Conservation (phyloP, 192 early-diverging fungal genomes). For the Irineochytrium annulatum region DNA sequence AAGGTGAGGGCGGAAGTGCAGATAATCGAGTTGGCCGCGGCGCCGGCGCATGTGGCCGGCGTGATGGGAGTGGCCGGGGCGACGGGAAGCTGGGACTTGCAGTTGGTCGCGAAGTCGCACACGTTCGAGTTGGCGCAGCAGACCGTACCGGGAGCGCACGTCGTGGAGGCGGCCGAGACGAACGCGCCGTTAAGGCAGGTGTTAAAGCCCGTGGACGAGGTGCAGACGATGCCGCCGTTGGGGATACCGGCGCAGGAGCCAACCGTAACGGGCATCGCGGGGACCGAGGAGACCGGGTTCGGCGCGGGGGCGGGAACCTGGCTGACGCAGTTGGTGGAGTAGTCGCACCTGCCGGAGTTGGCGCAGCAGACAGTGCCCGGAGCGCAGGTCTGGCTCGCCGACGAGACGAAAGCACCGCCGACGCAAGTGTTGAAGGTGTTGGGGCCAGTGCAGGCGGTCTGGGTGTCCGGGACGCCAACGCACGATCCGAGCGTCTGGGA, state of each 20-base stretch:
- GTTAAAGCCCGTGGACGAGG: neutral
- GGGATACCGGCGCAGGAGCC: neutral
- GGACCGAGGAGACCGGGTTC: constrained; percentile 6
- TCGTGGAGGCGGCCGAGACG: neutral
- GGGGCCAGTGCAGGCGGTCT: neutral
- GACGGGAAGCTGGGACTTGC: neutral
- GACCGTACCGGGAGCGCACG: neutral
- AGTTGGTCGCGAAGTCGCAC: neutral
- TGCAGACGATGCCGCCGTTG: neutral
- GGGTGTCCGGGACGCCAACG: neutral
- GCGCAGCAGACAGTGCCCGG: neutral
- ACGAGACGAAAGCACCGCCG: neutral
- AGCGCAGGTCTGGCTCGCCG: neutral
- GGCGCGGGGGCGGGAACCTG: too few species aligned
- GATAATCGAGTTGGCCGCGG: neutral
- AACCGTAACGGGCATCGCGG: neutral
- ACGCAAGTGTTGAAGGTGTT: constrained; percentile 9
- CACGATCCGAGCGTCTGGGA: too few species aligned
- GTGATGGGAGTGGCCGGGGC: neutral
- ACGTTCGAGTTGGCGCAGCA: neutral
- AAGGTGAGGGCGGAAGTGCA: neutral
- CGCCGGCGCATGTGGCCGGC: neutral
- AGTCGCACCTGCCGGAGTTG: neutral
- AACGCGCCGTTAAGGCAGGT: neutral
- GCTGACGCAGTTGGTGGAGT: neutral